Evolutionary conservation across 176 grass and related monocot species (phyloP), one percentile per base, ranked within the genome.

Genomic region (Oryza nivara): DNA sequence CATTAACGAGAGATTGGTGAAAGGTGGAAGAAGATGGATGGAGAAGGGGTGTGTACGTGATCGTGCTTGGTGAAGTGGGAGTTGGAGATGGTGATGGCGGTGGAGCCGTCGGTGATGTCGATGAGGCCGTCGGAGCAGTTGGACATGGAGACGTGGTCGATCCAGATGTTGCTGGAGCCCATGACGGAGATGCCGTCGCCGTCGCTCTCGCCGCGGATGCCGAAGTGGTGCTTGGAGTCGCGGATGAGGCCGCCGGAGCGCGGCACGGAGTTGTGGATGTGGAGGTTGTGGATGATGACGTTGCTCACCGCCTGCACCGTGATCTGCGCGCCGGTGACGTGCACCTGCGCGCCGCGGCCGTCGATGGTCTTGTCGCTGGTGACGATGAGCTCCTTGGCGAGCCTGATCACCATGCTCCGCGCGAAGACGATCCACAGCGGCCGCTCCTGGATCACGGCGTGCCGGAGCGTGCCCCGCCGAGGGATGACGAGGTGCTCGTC

Each of bases 31-130:
- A 71, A 10, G 68, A 36, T 36, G 35, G 35, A 72, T 12, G 2
- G 6, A 23, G 19, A 12, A n/a, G 9, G 0, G 17, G 4, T 22
- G 7, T 22, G 7, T 68, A 92, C 92, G 65, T 97, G 89, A 22
- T 94, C 78, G 81, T 97, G 95, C 32, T 30, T 70, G n/a, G 95
- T 91, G 73, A 97, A 91, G 61, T 97, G 95, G 72, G 86, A 19
- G 47, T 97, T 97, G 40, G 95, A 94, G 48, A 97, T 56, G 86
- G 92, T 97, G 78, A 97, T 82, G 10, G 78, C 95, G 26, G 95
- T 97, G 15, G 95, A 97, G 3, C 84, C 88, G 44, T 69, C 61
- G 9, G 92, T 79, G 4, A 89, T 90, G 77, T 97, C 95, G 85
- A 97, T 88, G 70, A 97, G 81, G 9, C 90, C 95, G 77, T 94